phyloP scores from a whole-genome alignment of 2,329 filamentous ascomycete species.

The Fusarium dimerum region DNA sequence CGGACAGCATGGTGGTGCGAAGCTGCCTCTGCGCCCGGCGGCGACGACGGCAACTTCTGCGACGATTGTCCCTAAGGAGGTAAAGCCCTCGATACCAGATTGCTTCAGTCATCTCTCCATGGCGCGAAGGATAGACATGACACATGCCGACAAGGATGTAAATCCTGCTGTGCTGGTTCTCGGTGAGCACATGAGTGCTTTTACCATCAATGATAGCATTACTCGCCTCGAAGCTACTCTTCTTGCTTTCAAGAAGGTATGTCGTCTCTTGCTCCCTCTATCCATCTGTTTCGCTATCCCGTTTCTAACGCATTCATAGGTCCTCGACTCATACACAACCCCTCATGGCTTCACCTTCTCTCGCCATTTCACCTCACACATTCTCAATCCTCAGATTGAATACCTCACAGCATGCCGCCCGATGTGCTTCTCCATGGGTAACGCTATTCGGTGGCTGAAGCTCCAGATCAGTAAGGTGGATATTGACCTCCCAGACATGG shows the following conservation, averaged over 20 bases:
- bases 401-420: constrained; percentile 93
- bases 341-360: constrained; percentile 82
- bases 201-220: constrained; percentile 86
- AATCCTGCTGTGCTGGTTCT: constrained; percentile 83
- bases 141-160: constrained; percentile 71
- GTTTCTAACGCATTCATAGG: constrained; percentile 47
- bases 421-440: constrained; percentile 95
- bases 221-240: constrained; percentile 85
- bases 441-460: constrained; percentile 93
- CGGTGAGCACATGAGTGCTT: constrained; percentile 87
- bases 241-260: constrained; percentile 82
- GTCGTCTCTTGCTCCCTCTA: constrained; percentile 12
- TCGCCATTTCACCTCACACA: constrained; percentile 87
- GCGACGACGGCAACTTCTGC: constrained; percentile 35
- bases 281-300: neutral
- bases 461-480: constrained; percentile 89
- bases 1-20: constrained; percentile 37
- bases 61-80: constrained; percentile 47
- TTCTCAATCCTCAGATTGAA: constrained; percentile 92
- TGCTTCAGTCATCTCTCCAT: constrained; percentile 83
- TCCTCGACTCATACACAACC: constrained; percentile 91
- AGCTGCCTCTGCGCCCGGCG: constrained; percentile 34
- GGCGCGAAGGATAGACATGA: constrained; percentile 55
- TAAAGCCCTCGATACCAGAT: constrained; percentile 64
- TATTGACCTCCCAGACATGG: constrained; percentile 77